Evolutionary conservation across 2,329 filamentous ascomycete genomes (phyloP), one percentile per base, ranked within the genome.

Genomic region (Davidsoniella australis): DNA sequence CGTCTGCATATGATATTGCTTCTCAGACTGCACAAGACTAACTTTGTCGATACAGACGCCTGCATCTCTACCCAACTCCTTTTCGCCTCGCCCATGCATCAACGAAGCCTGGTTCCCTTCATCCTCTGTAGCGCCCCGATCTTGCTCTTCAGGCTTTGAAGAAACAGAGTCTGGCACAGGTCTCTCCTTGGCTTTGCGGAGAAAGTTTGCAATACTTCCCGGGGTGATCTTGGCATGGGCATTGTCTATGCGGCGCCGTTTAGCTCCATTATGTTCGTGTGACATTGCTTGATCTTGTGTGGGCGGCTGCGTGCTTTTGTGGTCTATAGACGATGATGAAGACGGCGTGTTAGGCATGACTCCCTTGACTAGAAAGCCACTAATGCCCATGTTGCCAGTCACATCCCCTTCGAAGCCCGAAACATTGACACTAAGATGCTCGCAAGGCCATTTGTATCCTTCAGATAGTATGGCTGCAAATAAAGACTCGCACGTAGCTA

Each of bases 351-450:
- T 33, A n/a, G 49, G 16, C 39, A 36, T 33, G 12, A 17, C 23
- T 9, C 48, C 80, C 65, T 81, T 81, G 23, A 94, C 68, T n/a
- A 98, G 69, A 59, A 95, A 96, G 1, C 76, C 72, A 41, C 82
- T 81, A 56, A 98, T 96, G 33, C 82, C 85, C 69, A 80, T 80
- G 59, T 94, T 96, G 4, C 85, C 82, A 39, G 73, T 77, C 51
- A 89, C 68, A 2, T 85, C 84, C 55, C 95, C 87, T 62, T 96
- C 88, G 55, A 96, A 95, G 0, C 86, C 88, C n/a, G 78, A 80
- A 20, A 96, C 85, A 55, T 82, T 88, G 42, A 96, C 66, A 51
- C 85, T 91, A 7, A 98, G 69, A 59, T 94, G 91, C n/a, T 78
- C 71, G 60, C 91, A 96, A 5, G 91, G 91, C 86, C 87, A 96